phyloP scores from a whole-genome alignment of 2,329 filamentous ascomycete species.

The Chaetomiaceae sp. region DNA sequence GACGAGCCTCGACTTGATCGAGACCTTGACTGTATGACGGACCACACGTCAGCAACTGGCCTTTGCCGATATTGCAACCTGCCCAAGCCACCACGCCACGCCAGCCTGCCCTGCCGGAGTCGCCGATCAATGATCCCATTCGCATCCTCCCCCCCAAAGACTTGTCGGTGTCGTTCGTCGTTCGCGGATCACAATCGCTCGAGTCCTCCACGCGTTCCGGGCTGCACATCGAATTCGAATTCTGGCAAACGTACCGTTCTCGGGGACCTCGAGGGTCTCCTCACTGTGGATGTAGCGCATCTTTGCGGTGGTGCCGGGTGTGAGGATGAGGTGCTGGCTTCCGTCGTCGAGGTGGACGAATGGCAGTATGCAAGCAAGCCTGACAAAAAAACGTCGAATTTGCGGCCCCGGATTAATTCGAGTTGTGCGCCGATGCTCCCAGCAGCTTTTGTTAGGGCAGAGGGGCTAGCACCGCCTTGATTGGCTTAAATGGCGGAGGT shows the following conservation, averaged over 20 bases:
- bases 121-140: background rate
- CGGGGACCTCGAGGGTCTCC: slow-evolving; percentile 91
- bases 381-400: slow-evolving; percentile 26
- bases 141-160: background rate
- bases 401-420: slow-evolving; percentile 27
- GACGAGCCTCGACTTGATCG: slow-evolving; percentile 94
- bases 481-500: slow-evolving; percentile 16
- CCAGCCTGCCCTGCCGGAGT: background rate
- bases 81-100: slow-evolving; percentile 1
- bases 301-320: slow-evolving; percentile 55
- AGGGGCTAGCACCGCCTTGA: slow-evolving; percentile 6
- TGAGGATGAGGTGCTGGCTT: slow-evolving; percentile 30
- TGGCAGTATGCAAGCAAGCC: slow-evolving; percentile 20
- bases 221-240: slow-evolving; percentile 12
- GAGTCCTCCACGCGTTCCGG: slow-evolving; percentile 5
- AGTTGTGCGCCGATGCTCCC: slow-evolving; percentile 24
- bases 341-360: slow-evolving; percentile 27
- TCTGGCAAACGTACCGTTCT: slow-evolving; percentile 71
- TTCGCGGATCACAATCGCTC: slow-evolving; percentile 6
- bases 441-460: slow-evolving; percentile 22
- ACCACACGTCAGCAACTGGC: slow-evolving; percentile 28
- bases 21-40: slow-evolving; percentile 74
- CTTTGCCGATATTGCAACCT: slow-evolving; percentile 9
- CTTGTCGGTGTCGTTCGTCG: slow-evolving; percentile 9
- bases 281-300: slow-evolving; percentile 99